Evolutionary conservation across 2,329 filamentous ascomycete species (phyloP).

Genomic region (Monosporascus sp.): DNA sequence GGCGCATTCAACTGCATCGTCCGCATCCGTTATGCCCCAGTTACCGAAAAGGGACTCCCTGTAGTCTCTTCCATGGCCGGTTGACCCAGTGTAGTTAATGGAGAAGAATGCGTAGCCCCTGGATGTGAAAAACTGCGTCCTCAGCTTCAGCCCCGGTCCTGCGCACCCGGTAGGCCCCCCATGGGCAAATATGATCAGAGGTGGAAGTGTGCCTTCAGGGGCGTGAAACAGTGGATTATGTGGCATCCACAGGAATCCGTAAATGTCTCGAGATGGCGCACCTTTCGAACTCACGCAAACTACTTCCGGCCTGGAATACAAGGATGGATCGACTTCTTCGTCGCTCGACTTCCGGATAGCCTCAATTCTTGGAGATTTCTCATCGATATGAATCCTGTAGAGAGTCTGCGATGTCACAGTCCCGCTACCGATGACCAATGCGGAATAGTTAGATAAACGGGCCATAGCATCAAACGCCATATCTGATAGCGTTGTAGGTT

Average conservation of each 20-base stretch:
- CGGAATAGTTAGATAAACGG: slow-evolving; percentile 28
- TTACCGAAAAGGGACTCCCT: too few species aligned
- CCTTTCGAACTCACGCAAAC: slow-evolving; percentile 23
- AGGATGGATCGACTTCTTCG: too few species aligned
- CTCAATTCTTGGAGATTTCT: too few species aligned
- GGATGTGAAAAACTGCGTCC: slow-evolving; percentile 48
- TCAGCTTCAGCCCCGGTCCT: slow-evolving; percentile 37
- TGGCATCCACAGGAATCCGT: slow-evolving; percentile 46
- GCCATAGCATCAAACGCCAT: slow-evolving; percentile 31
- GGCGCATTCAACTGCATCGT: too few species aligned
- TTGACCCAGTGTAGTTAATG: slow-evolving; percentile 45
- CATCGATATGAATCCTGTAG: too few species aligned
- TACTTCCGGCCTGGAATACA: slow-evolving; percentile 18
- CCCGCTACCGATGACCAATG: slow-evolving; percentile 35
- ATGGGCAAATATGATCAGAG: slow-evolving; percentile 45
- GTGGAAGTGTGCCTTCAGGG: slow-evolving; percentile 35
- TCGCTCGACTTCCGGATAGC: too few species aligned
- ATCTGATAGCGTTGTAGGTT: slow-evolving; percentile 24
- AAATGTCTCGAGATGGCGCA: slow-evolving; percentile 25
- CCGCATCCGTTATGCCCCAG: too few species aligned
- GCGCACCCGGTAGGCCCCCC: slow-evolving; percentile 46
- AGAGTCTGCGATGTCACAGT: slow-evolving; percentile 2
- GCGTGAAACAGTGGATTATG: slow-evolving; percentile 39
- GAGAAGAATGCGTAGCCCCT: slow-evolving; percentile 47
- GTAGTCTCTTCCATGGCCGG: too few species aligned